phyloP scores from a whole-genome alignment of 495 filamentous ascomycete genomes.

The Copromyces sp. region DNA sequence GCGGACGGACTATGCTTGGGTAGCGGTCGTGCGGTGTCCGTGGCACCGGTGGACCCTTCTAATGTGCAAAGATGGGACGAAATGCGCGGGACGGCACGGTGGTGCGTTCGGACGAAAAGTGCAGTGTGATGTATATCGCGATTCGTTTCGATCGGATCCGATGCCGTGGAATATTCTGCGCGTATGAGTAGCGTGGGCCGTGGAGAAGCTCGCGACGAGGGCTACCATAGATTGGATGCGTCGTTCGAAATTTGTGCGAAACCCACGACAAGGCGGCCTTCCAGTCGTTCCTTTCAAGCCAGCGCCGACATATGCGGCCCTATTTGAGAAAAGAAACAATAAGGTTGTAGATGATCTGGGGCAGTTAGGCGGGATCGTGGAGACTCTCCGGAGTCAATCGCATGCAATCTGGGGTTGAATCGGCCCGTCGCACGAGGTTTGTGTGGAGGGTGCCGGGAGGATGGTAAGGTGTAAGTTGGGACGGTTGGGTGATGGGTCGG shows the following conservation, averaged over 20 bases:
- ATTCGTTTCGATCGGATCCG: not conserved
- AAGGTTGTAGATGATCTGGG: slow-evolving; percentile 9
- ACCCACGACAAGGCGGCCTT: not conserved
- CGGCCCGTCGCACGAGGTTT: slow-evolving; percentile 20
- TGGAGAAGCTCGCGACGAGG: not conserved
- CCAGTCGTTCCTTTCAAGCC: not conserved
- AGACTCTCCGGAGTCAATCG: slow-evolving; percentile 23
- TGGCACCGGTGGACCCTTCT: slow-evolving; percentile 5
- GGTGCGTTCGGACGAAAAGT: not conserved
- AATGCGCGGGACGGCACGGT: slow-evolving; percentile 7
- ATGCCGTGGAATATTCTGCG: not conserved
- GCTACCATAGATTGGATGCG: not conserved
- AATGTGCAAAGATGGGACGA: slow-evolving; percentile 14
- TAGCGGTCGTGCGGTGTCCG: not conserved
- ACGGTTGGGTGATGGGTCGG: not conserved
- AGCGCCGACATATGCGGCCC: slow-evolving; percentile 17
- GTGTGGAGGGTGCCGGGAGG: slow-evolving; percentile 8
- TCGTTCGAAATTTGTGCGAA: not conserved
- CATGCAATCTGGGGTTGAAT: slow-evolving; percentile 21
- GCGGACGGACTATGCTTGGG: not conserved
- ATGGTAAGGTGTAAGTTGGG: slow-evolving; percentile 1
- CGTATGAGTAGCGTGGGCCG: not conserved
- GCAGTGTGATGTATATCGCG: not conserved
- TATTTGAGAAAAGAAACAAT: slow-evolving; percentile 11
- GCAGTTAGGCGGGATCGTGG: slow-evolving; percentile 20